A percentile compares a stretch with the other conserved stretches of the same genome.
Evolutionary conservation across 371 early-diverging fungal genomes (phyloP).

Genomic region (Capillidium rhysosporum): DNA sequence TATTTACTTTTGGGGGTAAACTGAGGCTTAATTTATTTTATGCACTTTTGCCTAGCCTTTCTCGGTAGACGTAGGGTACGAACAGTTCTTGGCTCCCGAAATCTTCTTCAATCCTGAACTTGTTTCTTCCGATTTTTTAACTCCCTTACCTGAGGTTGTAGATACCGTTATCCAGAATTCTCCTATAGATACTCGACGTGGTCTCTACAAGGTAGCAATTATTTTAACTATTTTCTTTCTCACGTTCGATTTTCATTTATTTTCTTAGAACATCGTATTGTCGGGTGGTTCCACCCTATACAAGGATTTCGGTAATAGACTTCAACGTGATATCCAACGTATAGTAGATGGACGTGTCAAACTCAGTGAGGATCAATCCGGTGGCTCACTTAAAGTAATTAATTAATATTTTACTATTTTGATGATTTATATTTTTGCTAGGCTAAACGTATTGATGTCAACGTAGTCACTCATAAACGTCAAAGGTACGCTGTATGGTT

Average conservation of each 20-base stretch:
- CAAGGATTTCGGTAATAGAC: conserved; percentile 85
- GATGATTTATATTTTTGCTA: conserved; percentile 14
- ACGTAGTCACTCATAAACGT: conserved; percentile 89
- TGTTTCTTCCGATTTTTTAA: conserved; percentile 83
- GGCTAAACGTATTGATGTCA: conserved; percentile 79
- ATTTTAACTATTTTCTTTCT: neutral
- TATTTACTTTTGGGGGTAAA: no score
- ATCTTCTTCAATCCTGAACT: conserved; percentile 98
- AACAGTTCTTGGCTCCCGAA: conserved; percentile 95
- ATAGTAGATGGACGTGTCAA: conserved; percentile 65
- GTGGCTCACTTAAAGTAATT: conserved; percentile 30
- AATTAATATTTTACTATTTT: neutral
- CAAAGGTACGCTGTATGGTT: conserved; percentile 98
- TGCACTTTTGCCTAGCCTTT: conserved; percentile 33
- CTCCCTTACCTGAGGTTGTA: conserved; percentile 86
- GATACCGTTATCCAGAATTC: conserved; percentile 89
- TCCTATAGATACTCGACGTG: conserved; percentile 92
- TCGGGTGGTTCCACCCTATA: conserved; percentile 98
- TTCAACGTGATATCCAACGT: conserved; percentile 86
- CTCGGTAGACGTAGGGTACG: conserved; percentile 88
- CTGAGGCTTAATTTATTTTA: neutral
- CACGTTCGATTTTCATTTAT: neutral
- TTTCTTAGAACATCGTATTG: conserved; percentile 73
- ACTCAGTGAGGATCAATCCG: conserved; percentile 45
- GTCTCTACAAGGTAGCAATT: conserved; percentile 82